Conservation (phyloP, 164 flowering plant species). For the Umbellularia californica region DNA sequence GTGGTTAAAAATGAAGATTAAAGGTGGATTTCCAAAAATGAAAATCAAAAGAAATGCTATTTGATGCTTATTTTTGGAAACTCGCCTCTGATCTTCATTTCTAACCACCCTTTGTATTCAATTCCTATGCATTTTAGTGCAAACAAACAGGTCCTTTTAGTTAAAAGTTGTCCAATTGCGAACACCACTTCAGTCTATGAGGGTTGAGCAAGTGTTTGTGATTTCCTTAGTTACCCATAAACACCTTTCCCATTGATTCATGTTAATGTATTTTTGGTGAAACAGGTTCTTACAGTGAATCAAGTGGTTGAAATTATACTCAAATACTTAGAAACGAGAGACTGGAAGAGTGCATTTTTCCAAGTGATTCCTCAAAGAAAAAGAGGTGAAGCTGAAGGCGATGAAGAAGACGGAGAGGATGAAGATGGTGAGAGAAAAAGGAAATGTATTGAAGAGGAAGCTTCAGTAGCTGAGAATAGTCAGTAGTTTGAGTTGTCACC, state of each 20-base stretch:
- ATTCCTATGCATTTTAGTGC: too few relatives aligned
- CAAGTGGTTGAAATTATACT: constrained; percentile 92
- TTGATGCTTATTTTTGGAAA: too few relatives aligned
- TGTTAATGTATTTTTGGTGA: background rate
- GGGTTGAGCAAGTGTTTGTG: background rate
- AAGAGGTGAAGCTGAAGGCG: constrained; percentile 49
- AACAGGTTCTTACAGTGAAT: constrained; percentile 92
- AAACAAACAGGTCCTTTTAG: background rate
- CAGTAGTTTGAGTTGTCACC: background rate
- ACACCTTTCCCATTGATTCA: background rate
- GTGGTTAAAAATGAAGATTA: too few relatives aligned
- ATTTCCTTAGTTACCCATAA: background rate
- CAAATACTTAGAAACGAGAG: constrained; percentile 70
- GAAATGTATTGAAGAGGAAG: constrained; percentile 3
- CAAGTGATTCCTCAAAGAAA: constrained; percentile 88
- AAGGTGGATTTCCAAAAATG: too few relatives aligned
- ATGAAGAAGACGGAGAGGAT: constrained; percentile 22
- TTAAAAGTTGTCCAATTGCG: too few relatives aligned
- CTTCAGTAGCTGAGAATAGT: background rate
- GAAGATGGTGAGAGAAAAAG: constrained; percentile 19
- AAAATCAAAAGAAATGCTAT: too few relatives aligned
- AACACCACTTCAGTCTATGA: background rate
- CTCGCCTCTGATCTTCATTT: too few relatives aligned
- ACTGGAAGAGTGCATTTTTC: constrained; percentile 91
- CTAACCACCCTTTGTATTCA: too few relatives aligned